These are phyloP conservation scores for Xanthoceras sorbifolium DNA, from an alignment of 345 rosid species.

Conservation along the genomic window DNA sequence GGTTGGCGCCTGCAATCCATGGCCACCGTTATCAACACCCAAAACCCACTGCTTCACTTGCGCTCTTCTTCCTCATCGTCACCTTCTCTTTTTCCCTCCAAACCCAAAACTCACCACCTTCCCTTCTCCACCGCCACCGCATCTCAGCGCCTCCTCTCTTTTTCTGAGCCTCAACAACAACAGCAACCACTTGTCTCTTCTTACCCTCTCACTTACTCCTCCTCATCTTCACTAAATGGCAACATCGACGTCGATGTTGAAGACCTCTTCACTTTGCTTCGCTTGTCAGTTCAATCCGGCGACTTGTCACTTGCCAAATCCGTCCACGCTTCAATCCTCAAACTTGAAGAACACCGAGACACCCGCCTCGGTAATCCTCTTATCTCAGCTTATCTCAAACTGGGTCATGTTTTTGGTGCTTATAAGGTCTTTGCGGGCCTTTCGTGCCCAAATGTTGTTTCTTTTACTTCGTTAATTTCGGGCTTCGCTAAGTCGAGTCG, in stretches of 20 bases:
- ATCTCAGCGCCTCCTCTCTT: conserved; percentile 15
- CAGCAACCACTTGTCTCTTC: conserved; percentile 4
- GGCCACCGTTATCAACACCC: conserved; percentile 42
- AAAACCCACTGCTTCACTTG: conserved; percentile 24
- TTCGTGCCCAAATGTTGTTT: conserved; percentile 60
- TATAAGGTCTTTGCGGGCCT: conserved; percentile 48
- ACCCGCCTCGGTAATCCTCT: conserved; percentile 52
- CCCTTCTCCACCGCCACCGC: conserved; percentile 24
- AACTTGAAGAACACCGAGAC: conserved; percentile 43
- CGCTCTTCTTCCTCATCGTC: conserved; percentile 27
- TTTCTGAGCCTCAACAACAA: conserved; percentile 20
- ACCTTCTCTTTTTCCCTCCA: conserved; percentile 18
- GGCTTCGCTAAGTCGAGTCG: conserved; percentile 56
- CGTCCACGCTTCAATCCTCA: conserved; percentile 61
- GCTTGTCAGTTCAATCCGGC: conserved; percentile 45
- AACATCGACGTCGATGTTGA: conserved; percentile 24
- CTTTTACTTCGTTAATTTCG: conserved; percentile 67
- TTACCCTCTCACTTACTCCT: conserved; percentile 12
- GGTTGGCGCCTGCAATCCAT: conserved; percentile 28
- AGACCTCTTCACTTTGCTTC: conserved; percentile 46
- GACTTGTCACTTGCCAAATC: conserved; percentile 56
- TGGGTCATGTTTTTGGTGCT: conserved; percentile 56
- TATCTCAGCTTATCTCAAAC: conserved; percentile 61
- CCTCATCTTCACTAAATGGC: conserved; percentile 9
- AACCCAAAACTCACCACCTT: conserved; percentile 24